These are phyloP conservation scores for Isoetes taiwanensis DNA, from an alignment of 75 land plant species.

Conservation along the genomic window DNA sequence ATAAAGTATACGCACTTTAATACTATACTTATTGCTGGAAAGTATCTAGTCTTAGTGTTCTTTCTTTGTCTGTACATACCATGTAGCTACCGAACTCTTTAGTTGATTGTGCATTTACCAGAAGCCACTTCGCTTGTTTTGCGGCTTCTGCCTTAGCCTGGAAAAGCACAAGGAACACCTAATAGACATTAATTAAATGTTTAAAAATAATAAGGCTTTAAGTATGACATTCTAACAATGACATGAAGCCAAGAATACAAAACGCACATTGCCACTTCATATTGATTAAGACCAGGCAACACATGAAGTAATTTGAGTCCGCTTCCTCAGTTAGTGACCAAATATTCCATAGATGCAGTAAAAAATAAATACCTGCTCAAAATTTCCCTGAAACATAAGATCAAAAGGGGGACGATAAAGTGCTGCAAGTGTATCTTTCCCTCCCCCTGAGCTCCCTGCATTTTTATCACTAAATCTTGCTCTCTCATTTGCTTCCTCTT, in stretches of 20 bases:
- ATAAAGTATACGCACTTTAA: no score
- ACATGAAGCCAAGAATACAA: no score
- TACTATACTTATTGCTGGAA: no score
- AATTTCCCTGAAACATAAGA: slow-evolving; percentile 72
- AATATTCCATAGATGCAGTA: background rate
- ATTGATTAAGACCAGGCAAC: no score
- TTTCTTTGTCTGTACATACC: slow-evolving; percentile 27
- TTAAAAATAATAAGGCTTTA: background rate
- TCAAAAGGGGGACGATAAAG: slow-evolving; percentile 88
- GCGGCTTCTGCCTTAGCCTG: slow-evolving; percentile 89
- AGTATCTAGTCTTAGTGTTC: no score
- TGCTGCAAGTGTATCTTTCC: slow-evolving; percentile 79
- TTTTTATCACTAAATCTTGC: slow-evolving; percentile 20
- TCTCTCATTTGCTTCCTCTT: slow-evolving; percentile 63
- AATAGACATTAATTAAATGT: background rate
- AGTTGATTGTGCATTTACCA: slow-evolving; percentile 80
- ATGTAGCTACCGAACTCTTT: slow-evolving; percentile 87
- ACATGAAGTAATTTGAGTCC: no score
- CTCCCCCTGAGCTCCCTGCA: slow-evolving; percentile 21
- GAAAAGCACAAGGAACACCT: background rate
- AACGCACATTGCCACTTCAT: no score
- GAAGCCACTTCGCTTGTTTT: slow-evolving; percentile 72
- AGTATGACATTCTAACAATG: no score
- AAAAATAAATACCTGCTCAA: slow-evolving; percentile 59
- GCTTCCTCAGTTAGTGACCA: background rate